Percentiles rank a stretch among this genome's conserved stretches.
These are phyloP conservation scores for Talaromyces trachyspermus DNA, from an alignment of 495 filamentous ascomycete genomes.

Conservation along the genomic window DNA sequence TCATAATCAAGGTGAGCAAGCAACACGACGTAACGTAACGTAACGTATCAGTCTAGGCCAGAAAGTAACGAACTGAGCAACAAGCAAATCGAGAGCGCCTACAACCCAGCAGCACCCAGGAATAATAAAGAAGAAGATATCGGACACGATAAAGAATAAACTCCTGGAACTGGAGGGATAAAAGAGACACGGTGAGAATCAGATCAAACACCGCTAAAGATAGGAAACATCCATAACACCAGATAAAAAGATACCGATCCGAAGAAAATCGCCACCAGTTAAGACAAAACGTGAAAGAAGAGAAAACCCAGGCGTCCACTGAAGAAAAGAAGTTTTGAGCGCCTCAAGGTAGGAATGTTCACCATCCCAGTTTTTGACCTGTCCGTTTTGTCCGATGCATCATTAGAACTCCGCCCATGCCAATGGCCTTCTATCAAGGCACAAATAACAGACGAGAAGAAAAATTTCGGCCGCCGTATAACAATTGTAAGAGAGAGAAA, in stretches of 20 bases:
- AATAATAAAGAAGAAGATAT: constrained; percentile 6
- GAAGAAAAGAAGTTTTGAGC: constrained; percentile 18
- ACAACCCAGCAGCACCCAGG: too few species aligned
- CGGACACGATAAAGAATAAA: constrained; percentile 7
- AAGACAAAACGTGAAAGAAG: constrained; percentile 9
- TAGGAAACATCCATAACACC: too few species aligned
- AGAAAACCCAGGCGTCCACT: constrained; percentile 2
- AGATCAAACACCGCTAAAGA: too few species aligned
- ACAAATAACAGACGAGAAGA: constrained; percentile 15
- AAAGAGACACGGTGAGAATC: constrained; percentile 7
- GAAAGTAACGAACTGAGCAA: too few species aligned
- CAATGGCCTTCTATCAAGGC: constrained; percentile 19
- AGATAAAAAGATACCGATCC: constrained; percentile 3
- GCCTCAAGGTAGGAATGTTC: constrained; percentile 21
- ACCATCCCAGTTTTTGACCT: constrained; percentile 22
- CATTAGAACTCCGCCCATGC: constrained; percentile 40
- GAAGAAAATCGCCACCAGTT: constrained; percentile 7
- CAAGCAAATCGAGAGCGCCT: too few species aligned
- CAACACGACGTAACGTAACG: not conserved
- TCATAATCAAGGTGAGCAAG: not conserved
- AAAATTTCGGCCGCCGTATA: constrained; percentile 13
- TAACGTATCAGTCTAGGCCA: constrained; percentile 2
- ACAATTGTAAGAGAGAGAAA: constrained; percentile 13
- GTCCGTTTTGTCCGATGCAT: constrained; percentile 36
- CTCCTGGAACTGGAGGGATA: constrained; percentile 3